phyloP scores from a whole-genome alignment of 257 asterid species.

The Fraxinus americana region DNA sequence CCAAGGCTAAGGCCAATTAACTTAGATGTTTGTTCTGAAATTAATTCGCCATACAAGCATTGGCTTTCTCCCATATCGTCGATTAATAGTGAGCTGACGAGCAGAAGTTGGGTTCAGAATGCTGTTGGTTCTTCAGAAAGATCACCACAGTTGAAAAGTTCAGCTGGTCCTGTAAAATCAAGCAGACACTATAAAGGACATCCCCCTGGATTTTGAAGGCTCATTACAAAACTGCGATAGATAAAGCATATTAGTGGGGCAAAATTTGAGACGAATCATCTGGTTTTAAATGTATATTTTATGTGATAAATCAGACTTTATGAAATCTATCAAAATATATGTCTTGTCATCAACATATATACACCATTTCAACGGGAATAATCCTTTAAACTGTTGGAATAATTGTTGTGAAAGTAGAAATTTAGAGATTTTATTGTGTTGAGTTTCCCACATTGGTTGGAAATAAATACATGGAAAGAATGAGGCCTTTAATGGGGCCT shows the following conservation, averaged over 20 bases:
- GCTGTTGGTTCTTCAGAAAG: conserved; percentile 46
- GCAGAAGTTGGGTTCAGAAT: conserved; percentile 61
- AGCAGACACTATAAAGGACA: conserved; percentile 41
- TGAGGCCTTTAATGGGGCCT: no score
- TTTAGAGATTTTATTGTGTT: no score
- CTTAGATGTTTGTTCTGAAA: conserved; percentile 73
- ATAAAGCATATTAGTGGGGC: conserved; percentile 25
- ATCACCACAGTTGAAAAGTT: conserved; percentile 66
- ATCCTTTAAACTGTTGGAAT: no score
- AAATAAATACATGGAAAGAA: no score
- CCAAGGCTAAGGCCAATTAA: conserved; percentile 44
- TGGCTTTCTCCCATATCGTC: conserved; percentile 83
- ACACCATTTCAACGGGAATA: no score
- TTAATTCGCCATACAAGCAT: conserved; percentile 76
- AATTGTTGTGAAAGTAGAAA: no score
- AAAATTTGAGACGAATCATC: conserved; percentile 25
- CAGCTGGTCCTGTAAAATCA: conserved; percentile 64
- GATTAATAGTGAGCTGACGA: conserved; percentile 71
- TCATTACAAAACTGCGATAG: conserved; percentile 30
- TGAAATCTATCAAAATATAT: no score
- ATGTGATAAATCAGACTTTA: not conserved
- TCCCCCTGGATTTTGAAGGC: conserved; percentile 37
- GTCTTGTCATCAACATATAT: no score
- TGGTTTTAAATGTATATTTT: conserved; percentile 6
- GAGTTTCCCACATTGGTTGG: no score